Evolutionary conservation across 306 rosid species (phyloP), one percentile per base, ranked within the genome.

Genomic region (Prunus mira): DNA sequence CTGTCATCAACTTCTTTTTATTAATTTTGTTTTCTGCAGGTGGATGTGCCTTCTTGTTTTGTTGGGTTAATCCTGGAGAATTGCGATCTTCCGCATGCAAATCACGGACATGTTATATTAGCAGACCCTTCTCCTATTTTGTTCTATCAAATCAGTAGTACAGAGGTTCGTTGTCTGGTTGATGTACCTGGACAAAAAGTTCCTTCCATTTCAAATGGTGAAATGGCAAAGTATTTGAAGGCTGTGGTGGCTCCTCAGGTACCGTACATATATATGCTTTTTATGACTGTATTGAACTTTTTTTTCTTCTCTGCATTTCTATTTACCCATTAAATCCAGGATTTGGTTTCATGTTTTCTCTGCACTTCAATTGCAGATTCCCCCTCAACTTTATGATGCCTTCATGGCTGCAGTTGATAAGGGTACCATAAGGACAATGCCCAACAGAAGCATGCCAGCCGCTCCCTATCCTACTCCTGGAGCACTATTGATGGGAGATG

Each of bases 401-500:
- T 94, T 94, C 83, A 50, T 91, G 65, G 95, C 96, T 41, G 97
- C 98, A 12, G 88, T 91, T 32, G 89, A 90, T 73, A 89, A 88
- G 73, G 96, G 97, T 77, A 86, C 84, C 82, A 83, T 91, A 51
- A 84, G 96, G 87, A 94, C 97, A 80, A 94, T 94, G 98, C 96
- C 98, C 60, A 94, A 91, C 79, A 85, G 98, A 88, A 91, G 96
- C 91, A 91, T 94, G 97, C 97, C 97, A 18, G 98, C 98, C 3
- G 89, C 88, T 80, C 97, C 98, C 74, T 74, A 86, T 71, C 95
- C 97, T 63, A 91, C 98, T 32, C 97, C 96, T 1, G 98, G 98
- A 78, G 98, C 98, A 64, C 81, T 94, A 72, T 74, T 94, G 61
- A 91, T 94, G 98, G 96, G 98, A 51, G 98, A 94, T 79, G 98